Percentiles rank a stretch among this genome's conserved stretches.
These are phyloP conservation scores for Chlorella sp. DNA, from an alignment of 139 green algal species.

Conservation along the genomic window DNA sequence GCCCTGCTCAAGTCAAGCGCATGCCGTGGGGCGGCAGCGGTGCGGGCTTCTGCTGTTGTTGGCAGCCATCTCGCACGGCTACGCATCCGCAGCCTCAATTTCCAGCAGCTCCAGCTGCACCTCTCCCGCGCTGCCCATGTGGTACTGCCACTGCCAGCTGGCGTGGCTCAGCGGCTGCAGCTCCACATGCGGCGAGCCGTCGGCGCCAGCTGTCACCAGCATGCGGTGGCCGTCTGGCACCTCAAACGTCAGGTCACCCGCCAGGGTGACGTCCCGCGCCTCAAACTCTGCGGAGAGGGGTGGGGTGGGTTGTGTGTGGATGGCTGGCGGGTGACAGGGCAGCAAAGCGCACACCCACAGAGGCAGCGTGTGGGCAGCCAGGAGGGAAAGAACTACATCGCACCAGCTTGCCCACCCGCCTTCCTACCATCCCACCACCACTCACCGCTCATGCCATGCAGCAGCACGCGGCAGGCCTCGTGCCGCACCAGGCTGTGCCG, in stretches of 20 bases:
- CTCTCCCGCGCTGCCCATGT: constrained; percentile 25
- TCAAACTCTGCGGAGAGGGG: constrained; percentile 85
- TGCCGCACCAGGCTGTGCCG: constrained; percentile 70
- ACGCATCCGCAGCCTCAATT: constrained; percentile 50
- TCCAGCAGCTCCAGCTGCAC: constrained; percentile 43
- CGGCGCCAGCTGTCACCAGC: constrained; percentile 51
- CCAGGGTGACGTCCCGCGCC: constrained; percentile 65
- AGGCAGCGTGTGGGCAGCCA: not conserved
- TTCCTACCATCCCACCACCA: not conserved
- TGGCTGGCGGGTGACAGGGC: not conserved
- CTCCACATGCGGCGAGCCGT: not conserved
- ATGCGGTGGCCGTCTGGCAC: constrained; percentile 84
- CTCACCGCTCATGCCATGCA: constrained; percentile 67
- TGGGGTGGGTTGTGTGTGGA: not conserved
- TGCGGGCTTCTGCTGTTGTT: not conserved
- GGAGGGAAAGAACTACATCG: no score
- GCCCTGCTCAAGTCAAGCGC: no score
- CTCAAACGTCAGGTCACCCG: constrained; percentile 69
- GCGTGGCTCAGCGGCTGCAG: constrained; percentile 43
- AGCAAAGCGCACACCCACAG: not conserved
- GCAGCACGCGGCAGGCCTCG: constrained; percentile 73
- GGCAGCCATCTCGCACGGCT: not conserved
- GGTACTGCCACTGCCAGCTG: constrained; percentile 70
- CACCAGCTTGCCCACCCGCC: no score
- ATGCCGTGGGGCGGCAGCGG: no score